These are phyloP conservation scores for Pichia sp. DNA, from an alignment of 1,139 yeast species.

Conservation along the genomic window DNA sequence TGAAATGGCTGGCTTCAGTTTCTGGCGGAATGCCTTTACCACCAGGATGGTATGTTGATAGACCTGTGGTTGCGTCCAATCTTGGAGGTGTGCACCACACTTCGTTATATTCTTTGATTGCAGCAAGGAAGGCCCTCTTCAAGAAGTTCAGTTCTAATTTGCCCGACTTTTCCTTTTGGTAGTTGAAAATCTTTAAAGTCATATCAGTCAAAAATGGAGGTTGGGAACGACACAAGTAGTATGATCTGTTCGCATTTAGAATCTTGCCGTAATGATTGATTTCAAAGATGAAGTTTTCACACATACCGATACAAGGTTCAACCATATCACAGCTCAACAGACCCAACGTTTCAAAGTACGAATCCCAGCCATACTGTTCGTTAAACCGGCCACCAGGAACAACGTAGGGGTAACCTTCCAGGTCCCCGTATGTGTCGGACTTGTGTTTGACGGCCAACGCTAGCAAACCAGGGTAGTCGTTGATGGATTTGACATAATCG, in stretches of 20 bases:
- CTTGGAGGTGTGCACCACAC: constrained; percentile 84
- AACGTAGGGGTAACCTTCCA: constrained; percentile 79
- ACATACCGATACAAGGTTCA: constrained; percentile 86
- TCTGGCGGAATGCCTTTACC: constrained; percentile 96
- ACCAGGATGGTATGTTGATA: constrained; percentile 88
- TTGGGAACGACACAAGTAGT: constrained; percentile 89
- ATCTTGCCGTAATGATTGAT: constrained; percentile 90
- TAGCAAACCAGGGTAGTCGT: constrained; percentile 81
- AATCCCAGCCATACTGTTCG: constrained; percentile 98
- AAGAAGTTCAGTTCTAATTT: constrained; percentile 47
- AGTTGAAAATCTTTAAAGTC: constrained; percentile 70
- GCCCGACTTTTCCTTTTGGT: constrained; percentile 37
- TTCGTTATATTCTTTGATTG: constrained; percentile 79
- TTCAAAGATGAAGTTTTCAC: constrained; percentile 89
- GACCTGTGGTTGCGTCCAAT: constrained; percentile 69
- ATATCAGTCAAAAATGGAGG: constrained; percentile 98
- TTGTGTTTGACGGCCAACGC: constrained; percentile 66
- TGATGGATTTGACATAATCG: constrained; percentile 72
- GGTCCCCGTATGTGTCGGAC: constrained; percentile 28
- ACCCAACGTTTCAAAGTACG: constrained; percentile 90
- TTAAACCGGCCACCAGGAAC: constrained; percentile 99
- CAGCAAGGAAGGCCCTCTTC: constrained; percentile 65
- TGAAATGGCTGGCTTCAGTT: constrained; percentile 89
- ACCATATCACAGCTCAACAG: constrained; percentile 63
- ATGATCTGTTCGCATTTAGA: constrained; percentile 90